These are phyloP conservation scores for Phytopythium helicoides DNA, from an alignment of 352 stramenopile genomes.

Conservation along the genomic window DNA sequence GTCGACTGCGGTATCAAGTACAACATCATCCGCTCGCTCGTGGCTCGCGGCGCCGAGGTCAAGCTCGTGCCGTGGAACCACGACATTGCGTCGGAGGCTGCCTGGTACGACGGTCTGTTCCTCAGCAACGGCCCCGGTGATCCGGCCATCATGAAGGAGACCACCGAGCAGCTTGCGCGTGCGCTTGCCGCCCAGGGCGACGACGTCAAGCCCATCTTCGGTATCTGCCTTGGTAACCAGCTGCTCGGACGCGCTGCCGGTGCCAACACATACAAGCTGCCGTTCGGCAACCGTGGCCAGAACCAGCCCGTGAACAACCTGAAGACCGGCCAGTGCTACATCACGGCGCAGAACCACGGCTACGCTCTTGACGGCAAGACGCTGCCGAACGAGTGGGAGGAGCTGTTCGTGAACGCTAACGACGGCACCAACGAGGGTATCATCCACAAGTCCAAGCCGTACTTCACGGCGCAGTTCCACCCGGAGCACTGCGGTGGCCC, in stretches of 20 bases:
- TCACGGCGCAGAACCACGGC: conserved; percentile 94
- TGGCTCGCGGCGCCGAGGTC: conserved; percentile 84
- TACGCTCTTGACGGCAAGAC: conserved; percentile 89
- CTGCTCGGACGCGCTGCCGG: conserved; percentile 91
- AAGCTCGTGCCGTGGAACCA: conserved; percentile 94
- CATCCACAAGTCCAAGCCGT: conserved; percentile 92
- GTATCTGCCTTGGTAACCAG: conserved; percentile 97
- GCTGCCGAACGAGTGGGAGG: conserved; percentile 90
- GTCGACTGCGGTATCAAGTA: conserved; percentile 98
- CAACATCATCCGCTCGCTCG: conserved; percentile 97
- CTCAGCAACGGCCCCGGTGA: conserved; percentile 95
- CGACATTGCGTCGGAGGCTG: conserved; percentile 65
- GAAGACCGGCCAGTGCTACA: conserved; percentile 93
- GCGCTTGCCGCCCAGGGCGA: conserved; percentile 56
- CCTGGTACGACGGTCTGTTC: conserved; percentile 94
- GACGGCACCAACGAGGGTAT: conserved; percentile 96
- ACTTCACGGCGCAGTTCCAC: conserved; percentile 96
- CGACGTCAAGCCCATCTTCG: conserved; percentile 91
- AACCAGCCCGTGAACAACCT: conserved; percentile 95
- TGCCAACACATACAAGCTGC: conserved; percentile 91
- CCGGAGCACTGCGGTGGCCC: conserved; percentile 92
- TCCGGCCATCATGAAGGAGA: conserved; percentile 89
- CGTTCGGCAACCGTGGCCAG: conserved; percentile 93
- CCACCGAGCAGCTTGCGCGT: conserved; percentile 89
- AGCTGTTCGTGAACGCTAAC: conserved; percentile 97